Evolutionary conservation across 148 eudicot species (phyloP), one percentile per base, ranked within the genome.

Genomic region (Tetragonia tetragonoides): DNA sequence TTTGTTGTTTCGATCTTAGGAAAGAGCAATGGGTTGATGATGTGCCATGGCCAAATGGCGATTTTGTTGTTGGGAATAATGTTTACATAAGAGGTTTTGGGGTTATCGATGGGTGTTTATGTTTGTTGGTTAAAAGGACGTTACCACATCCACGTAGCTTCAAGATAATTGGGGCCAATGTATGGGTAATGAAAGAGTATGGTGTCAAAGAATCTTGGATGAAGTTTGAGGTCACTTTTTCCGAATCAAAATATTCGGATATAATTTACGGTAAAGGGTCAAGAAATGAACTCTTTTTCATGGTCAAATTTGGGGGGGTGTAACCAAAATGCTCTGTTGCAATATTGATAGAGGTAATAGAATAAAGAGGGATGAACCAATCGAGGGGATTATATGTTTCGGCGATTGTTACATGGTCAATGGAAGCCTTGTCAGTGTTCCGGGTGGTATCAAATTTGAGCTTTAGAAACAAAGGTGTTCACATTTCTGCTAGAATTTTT

Each of bases 121-220:
- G 69, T 21, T 18, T 80, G 4, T 56, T 70, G 12, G 24, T 6
- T 17, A 44, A 74, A 11, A 68, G 16, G 14, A n/a, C 5, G 23
- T 10, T 12, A 47, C 4, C 8, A 8, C 8, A 4, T 4, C n/a
- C n/a, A n/a, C 8, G 11, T 1, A 9, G 10, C 53, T 47, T 7
- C 4, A 47, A 0, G n/a, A 28, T 0, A 28, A 28, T 1, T 8
- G 3, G 2, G 7, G 3, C 6, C 59, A 61, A 80, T 28, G 77
- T 80, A 23, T 80, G 78, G 82, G 59, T 80, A 34, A 80, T 74
- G 82, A 74, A 80, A 14, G 74, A 80, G 49, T 80, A 80, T 41
- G 74, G 82, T 14, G 65, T 79, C 10, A 72, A 40, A 72, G 72
- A 72, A 7, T 80, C 78, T 1, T 80, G 82, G 82, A 78, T 59